Percentiles rank a stretch among this genome's conserved stretches.
Conservation (phyloP, 345 rosid species). For the Heritiera fomes region DNA sequence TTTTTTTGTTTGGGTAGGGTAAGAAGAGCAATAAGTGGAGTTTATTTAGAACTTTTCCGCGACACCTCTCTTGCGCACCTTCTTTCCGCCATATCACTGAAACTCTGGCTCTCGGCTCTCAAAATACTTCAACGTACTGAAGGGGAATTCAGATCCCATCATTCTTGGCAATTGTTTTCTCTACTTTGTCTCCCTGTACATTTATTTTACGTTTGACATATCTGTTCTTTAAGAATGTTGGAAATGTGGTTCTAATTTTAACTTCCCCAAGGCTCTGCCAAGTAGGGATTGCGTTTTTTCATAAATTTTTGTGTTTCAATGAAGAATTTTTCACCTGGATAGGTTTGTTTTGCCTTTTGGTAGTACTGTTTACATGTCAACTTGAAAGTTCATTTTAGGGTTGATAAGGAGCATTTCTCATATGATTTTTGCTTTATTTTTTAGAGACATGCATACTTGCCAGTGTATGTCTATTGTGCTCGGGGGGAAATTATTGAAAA, state of each 20-base stretch:
- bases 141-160: conserved; percentile 29
- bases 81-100: not conserved
- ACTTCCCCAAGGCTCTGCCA: not conserved
- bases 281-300: conserved; percentile 13
- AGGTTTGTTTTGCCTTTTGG: conserved; percentile 1
- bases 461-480: not conserved
- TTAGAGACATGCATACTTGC: not conserved
- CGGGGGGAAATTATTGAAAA: not conserved
- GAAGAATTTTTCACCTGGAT: not conserved
- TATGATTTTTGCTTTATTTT: not conserved
- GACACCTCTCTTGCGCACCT: not conserved
- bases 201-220: not conserved
- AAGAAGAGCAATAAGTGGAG: no score
- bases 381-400: conserved; percentile 19
- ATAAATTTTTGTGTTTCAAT: not conserved
- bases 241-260: conserved; percentile 7
- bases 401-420: conserved; percentile 15
- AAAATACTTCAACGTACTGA: not conserved
- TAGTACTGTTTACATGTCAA: not conserved
- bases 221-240: not conserved
- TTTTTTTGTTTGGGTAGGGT: no score
- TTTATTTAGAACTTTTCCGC: no score
- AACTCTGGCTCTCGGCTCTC: conserved; percentile 23
- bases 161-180: conserved; percentile 24
- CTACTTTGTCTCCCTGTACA: not conserved